Base-by-base conservation (phyloP, 441 rosid species). In the Oxalis stricta region DNA sequence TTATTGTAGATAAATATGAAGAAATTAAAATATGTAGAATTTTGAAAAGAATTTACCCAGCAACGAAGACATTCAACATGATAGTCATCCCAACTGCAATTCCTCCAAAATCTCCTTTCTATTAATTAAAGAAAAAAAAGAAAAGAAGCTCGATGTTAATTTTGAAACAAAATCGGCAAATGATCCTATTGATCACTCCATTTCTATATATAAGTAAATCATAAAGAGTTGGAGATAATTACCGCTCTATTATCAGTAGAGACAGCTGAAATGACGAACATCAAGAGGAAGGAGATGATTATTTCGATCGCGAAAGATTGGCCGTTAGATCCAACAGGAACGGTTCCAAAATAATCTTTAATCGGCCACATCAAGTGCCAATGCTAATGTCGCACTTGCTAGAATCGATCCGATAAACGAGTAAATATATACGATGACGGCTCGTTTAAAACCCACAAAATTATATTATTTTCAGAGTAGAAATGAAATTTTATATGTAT, bases 81-180 rank as follows among this genome's bases (percentile, higher is more conserved):
- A 86, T 79, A 5, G 91, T 86, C 94, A 86, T 77, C 16, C 91
- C 94, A 18, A 82, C 79, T 0, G 72, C 82, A 38, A 76, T 30
- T 23, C 83, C 94, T 18, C 75, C 85, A 0, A 86, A 38, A 37
- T 72, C 68, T 37, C 73, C 75, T 0, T 52, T 51, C 93, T 84
- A 63, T 24, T 2, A 38, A 44, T n/a, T n/a, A n/a, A 38, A 39
- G 7, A 11, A 11, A 13, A 31, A 2, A 26, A 6, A 6, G 10
- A 26, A 6, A 26, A 24, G 31, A 8, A 26, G 7, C 10, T 2
- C 7, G 31, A 6, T 26, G 7, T 6, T 26, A 1, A 26, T 2
- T 1, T 26, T 1, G n/a, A n/a, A n/a, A n/a, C n/a, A n/a, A n/a
- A n/a, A n/a, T n/a, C n/a, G n/a, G n/a, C n/a, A n/a, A n/a, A n/a